Base-by-base conservation (phyloP, 305 asterid species). In the Fraxinus platypoda region DNA sequence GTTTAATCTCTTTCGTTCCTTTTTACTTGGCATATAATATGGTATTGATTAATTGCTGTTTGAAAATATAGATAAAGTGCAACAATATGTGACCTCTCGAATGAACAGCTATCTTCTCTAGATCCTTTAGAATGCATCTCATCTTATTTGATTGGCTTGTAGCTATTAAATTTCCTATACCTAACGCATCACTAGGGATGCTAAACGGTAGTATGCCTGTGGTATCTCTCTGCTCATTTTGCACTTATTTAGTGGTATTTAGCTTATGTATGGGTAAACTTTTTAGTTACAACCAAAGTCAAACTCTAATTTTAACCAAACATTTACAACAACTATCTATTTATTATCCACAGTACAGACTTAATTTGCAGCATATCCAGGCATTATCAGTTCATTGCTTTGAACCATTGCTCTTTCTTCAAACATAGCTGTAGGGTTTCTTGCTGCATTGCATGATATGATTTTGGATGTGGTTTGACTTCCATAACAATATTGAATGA, bases 381-480 rank as follows among this genome's bases (percentile, higher is more conserved):
- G 74, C 74, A 72, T 25, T 21, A 15, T 38, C 34, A 6, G n/a
- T 59, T 74, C 17, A 43, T 74, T 78, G 19, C 38, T 41, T 5
- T 62, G 71, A 7, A 23, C 6, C 71, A 2, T 19, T 76, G 71
- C 54, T 35, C 38, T 68, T 33, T 43, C 30, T 64, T 49, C 15
- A 74, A 74, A 28, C 9, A 37, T 46, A 46, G n/a, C 31, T 13
- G 28, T 75, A 6, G 81, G 37, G 38, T 70, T 62, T 46, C 30
- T 33, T 46, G 30, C 76, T 35, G 80, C 34, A 72, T 21, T 9
- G 62, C 17, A 59, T 70, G 17, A 35, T 33, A 11, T 76, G 17
- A 26, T 26, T 75, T 78, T 68, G 57, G 54, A 28, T 83, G 71
- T 49, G n/a, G 4, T 75, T 74, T 78, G 83, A 74, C 12, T 74